Conservation (phyloP, 768 basidiomycete species). For the Boletus bicolor region DNA sequence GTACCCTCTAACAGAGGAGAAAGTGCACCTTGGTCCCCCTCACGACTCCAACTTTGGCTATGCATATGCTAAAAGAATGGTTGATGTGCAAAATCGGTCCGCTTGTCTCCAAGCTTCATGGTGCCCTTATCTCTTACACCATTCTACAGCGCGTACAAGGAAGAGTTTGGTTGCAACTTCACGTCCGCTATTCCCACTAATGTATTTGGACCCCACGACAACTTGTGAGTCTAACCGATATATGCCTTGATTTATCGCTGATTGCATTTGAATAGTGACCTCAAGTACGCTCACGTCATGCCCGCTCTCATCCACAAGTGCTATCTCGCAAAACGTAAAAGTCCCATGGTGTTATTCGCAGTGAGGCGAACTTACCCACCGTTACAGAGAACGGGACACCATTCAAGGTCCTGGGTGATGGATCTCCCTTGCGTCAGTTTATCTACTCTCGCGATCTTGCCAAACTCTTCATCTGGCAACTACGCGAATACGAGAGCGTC, state of each 20-base stretch:
- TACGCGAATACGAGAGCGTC: conserved; percentile 87
- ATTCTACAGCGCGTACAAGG: conserved; percentile 79
- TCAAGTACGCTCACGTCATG: conserved; percentile 91
- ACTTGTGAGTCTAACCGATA: conserved; percentile 57
- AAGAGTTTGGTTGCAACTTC: conserved; percentile 92
- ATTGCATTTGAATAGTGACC: conserved; percentile 52
- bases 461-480: conserved; percentile 90
- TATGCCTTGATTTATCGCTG: background rate
- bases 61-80: conserved; percentile 92
- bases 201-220: conserved; percentile 93
- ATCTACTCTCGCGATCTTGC: conserved; percentile 97
- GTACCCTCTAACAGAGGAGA: conserved; percentile 90
- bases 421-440: conserved; percentile 93
- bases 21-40: conserved; percentile 89
- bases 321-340: conserved; percentile 81
- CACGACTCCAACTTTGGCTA: conserved; percentile 97
- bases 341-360: background rate
- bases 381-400: conserved; percentile 70
- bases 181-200: conserved; percentile 97
- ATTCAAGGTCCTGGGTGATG: conserved; percentile 86
- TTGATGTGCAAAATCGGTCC: conserved; percentile 93
- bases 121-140: background rate
- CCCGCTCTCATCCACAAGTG: conserved; percentile 93
- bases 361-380: background rate
- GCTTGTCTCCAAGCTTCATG: conserved; percentile 19